Base-by-base conservation (phyloP, 2,329 filamentous ascomycete genomes). In the Exophiala mesophila region DNA sequence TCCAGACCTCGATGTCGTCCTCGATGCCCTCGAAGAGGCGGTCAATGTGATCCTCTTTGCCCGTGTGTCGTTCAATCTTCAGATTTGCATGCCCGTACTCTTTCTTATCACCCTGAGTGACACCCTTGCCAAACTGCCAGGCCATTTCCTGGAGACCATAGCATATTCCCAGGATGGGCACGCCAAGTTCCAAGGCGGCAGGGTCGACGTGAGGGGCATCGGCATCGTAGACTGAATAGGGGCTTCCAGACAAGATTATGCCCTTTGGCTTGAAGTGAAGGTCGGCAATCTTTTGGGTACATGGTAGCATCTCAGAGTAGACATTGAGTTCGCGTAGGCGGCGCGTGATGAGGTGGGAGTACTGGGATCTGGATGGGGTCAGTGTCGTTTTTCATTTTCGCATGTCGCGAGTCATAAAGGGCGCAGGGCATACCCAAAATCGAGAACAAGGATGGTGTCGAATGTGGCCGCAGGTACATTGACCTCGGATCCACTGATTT, bases 281-380 rank as follows among this genome's bases (percentile, higher is more conserved):
- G 42, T 92, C 85, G 5, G 77, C 70, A 16, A 94, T 66, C 71
- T 90, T 90, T 57, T 84, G 81, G 33, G 83, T 94, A 67, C 88
- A 94, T 16, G 85, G 85, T 31, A 94, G 78, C 82, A 94, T 84
- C 70, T 95, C 88, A 49, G 80, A 80, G 71, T 85, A 95, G 63
- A 94, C 77, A 69, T 83, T 83, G 65, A 94, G 76, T 56, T 84
- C 79, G 55, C 88, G 77, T 19, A 94, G 74, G 23, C 86, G 78
- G 41, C 86, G 74, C 7, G 80, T 80, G 59, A 89, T 88, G 28
- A 89, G 71, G 63, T 88, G 83, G 29, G 78, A 81, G 58, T 82
- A 83, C 65, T 86, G 82, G 17, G 77, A 82, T 53, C 64, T 68
- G 45, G 28, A 6, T 12, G 23, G 23, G 23, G 23, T 26, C 12